Evolutionary conservation across 2,329 filamentous ascomycete species (phyloP), one percentile per base, ranked within the genome.

Genomic region (Tetracladium maxilliforme): DNA sequence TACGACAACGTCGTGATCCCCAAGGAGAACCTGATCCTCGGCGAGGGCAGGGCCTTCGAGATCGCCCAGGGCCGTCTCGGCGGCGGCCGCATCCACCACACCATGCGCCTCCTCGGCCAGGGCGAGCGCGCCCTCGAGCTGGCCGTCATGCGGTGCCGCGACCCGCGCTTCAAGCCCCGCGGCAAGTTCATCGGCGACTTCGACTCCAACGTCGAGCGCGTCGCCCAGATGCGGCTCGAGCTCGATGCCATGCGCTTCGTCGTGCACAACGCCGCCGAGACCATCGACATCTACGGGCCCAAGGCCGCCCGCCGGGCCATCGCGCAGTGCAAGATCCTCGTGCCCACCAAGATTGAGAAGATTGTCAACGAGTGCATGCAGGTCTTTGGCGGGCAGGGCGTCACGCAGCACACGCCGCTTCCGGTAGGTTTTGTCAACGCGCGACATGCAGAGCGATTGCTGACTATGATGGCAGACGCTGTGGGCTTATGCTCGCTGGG

Each of bases 331-430:
- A 55, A 54, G 37, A 52, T 54, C 29, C 41, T 54, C 35, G 44
- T 54, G 2, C 51, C 51, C n/a, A 46, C 44, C 23, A 42, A 48
- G 22, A 38, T 49, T 11, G 41, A 47, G 21, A 48, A 47, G 28
- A 44, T 52, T 20, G 53, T 55, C 25, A 50, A 55, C 33, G 48
- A 52, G 34, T 51, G 48, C 16, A 54, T 54, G 48, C 51, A 54
- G 33, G 44, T 54, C 22, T 54, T 52, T 34, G 50, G 51, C 22
- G 51, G 49, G 1, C 47, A 51, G 32, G 51, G 51, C 6, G 27
- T 55, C 10, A 54, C 48, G 10, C 51, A 55, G 30, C 48, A 54
- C 34, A 54, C 51, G 4, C 45, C 49, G 2, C 34, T 55, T 24
- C 49, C 51, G 6, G 48, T n/a, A n/a, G n/a, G n/a, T n/a, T n/a